Conservation (phyloP, 306 rosid species). For the Comarum palustre region DNA sequence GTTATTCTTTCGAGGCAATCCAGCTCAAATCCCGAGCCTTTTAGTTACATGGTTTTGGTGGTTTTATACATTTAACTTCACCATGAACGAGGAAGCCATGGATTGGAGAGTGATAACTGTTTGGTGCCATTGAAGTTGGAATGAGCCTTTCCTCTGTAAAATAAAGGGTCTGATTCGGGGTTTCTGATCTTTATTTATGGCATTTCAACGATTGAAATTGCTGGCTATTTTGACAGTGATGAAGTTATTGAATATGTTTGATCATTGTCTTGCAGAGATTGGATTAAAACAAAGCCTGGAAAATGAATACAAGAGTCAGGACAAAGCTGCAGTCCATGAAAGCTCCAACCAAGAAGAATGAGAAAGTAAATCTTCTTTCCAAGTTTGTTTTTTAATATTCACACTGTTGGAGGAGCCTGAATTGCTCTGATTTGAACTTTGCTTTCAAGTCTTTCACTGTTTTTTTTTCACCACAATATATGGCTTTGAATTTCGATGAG, state of each 20-base stretch:
- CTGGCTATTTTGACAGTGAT: slow-evolving; percentile 6
- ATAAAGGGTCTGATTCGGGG: slow-evolving; percentile 35
- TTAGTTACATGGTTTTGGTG: slow-evolving; percentile 22
- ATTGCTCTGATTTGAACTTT: slow-evolving; percentile 22
- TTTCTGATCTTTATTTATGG: slow-evolving; percentile 28
- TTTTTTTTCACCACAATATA: slow-evolving; percentile 27
- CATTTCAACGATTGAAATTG: slow-evolving; percentile 17
- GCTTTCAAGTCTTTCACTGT: slow-evolving; percentile 5
- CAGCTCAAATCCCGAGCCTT: slow-evolving; percentile 8
- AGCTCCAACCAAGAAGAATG: slow-evolving; percentile 48
- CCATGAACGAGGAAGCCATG: slow-evolving; percentile 27
- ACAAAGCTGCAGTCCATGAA: slow-evolving; percentile 41
- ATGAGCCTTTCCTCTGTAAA: slow-evolving; percentile 22
- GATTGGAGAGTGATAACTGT: slow-evolving; percentile 24
- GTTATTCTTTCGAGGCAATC: slow-evolving; percentile 6
- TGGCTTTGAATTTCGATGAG: slow-evolving; percentile 33
- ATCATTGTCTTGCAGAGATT: slow-evolving; percentile 34
- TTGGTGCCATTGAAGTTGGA: slow-evolving; percentile 29
- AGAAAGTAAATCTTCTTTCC: slow-evolving; percentile 48
- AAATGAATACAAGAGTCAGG: slow-evolving; percentile 53
- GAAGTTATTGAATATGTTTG: slow-evolving; percentile 23
- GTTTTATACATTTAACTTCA: slow-evolving; percentile 10
- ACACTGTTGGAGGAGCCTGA: slow-evolving; percentile 29
- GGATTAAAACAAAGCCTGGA: slow-evolving; percentile 16
- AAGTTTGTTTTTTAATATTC: slow-evolving; percentile 13